Evolutionary conservation across 345 rosid genomes (phyloP).

Genomic region (Cardamine chenopodiifolia): DNA sequence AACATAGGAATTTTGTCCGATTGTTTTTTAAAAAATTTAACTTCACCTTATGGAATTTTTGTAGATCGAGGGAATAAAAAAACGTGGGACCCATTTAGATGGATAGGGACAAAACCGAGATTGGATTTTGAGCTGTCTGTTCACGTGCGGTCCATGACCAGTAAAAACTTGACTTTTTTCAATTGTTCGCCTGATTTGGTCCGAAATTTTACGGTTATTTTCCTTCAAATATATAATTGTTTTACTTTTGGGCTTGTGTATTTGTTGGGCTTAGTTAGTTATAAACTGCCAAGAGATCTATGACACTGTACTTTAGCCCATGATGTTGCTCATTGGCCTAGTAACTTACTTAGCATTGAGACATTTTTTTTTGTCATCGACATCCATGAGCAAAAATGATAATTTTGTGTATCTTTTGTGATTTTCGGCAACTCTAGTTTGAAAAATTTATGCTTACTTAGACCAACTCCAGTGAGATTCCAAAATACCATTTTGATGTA

Average conservation of each 20-base stretch:
- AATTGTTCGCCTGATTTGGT: slow-evolving; percentile 1
- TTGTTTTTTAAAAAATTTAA: neutral
- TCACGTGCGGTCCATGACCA: slow-evolving; percentile 43
- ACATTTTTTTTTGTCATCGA: too few species aligned
- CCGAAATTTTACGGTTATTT: slow-evolving; percentile 26
- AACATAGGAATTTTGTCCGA: slow-evolving; percentile 44
- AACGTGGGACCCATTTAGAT: slow-evolving; percentile 26
- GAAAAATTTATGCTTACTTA: too few species aligned
- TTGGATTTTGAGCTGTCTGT: slow-evolving; percentile 43
- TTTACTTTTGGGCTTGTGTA: neutral
- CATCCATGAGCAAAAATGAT: too few species aligned
- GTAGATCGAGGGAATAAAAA: neutral
- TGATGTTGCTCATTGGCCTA: neutral
- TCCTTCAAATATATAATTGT: neutral
- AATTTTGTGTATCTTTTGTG: too few species aligned
- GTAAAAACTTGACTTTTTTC: neutral
- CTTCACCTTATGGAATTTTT: slow-evolving; percentile 28
- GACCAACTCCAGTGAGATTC: too few species aligned
- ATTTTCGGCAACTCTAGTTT: too few species aligned
- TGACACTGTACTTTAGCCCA: neutral
- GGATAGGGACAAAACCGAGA: slow-evolving; percentile 30
- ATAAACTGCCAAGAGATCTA: too few species aligned
- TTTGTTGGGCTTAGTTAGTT: slow-evolving; percentile 10
- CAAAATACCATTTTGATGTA: too few species aligned
- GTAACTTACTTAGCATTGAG: neutral